A percentile compares a stretch with the other conserved stretches of the same genome.
Evolutionary conservation across 2,329 filamentous ascomycete species (phyloP).

Genomic region (Aspergillus pseudoglaucus): DNA sequence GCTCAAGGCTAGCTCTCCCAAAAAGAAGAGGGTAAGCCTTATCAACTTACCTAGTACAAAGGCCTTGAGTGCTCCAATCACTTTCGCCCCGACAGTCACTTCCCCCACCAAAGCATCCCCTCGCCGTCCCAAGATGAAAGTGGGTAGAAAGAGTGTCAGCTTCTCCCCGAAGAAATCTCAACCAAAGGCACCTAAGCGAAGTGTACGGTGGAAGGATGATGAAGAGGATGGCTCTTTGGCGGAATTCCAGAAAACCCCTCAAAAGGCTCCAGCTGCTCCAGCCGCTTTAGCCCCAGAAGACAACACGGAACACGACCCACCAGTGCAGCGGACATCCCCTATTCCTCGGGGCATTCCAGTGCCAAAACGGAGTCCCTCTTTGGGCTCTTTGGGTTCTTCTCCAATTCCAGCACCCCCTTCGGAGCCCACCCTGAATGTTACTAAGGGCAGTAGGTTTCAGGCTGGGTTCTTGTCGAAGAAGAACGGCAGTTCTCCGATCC

Average conservation of each 20-base stretch:
- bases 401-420: conserved; percentile 50
- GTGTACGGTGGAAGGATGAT: conserved; percentile 88
- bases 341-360: conserved; percentile 38
- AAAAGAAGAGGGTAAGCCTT: conserved; percentile 51
- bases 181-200: conserved; percentile 63
- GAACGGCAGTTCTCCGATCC: conserved; percentile 58
- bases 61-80: conserved; percentile 20
- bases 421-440: conserved; percentile 54
- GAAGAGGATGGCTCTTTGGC: conserved; percentile 77
- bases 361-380: conserved; percentile 27
- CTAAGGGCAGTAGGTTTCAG: conserved; percentile 72
- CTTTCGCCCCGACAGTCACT: conserved; percentile 29
- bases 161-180: conserved; percentile 69
- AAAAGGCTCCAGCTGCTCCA: conserved; percentile 51
- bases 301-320: conserved; percentile 45
- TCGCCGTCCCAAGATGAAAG: conserved; percentile 62
- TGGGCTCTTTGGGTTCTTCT: conserved; percentile 44
- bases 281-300: conserved; percentile 29
- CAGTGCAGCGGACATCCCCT: conserved; percentile 49
- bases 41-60: conserved; percentile 23
- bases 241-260: conserved; percentile 86
- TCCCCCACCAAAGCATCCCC: conserved; percentile 74
- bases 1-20: conserved; percentile 63
- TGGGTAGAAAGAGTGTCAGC: conserved; percentile 63
- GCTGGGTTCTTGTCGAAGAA: conserved; percentile 75